These are phyloP conservation scores for Conringia planisiliqua DNA, from an alignment of 345 rosid species.

Conservation along the genomic window DNA sequence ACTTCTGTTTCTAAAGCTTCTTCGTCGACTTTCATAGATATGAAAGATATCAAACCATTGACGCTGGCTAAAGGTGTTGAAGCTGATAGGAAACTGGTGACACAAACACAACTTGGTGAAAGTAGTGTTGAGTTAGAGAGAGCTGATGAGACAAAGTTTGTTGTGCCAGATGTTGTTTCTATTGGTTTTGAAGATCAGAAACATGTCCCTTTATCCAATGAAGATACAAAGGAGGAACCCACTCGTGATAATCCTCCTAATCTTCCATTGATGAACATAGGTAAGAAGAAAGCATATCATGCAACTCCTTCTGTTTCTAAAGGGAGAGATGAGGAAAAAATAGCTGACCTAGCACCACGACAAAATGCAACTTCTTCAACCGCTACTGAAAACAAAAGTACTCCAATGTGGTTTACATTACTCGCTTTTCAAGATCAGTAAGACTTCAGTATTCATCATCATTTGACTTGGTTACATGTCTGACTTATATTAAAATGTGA, in stretches of 20 bases:
- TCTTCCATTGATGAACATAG: neutral
- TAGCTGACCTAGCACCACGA: neutral
- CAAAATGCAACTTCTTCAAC: neutral
- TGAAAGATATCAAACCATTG: neutral
- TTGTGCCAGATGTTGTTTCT: neutral
- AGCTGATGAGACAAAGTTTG: neutral
- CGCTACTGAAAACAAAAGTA: neutral
- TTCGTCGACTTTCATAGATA: neutral
- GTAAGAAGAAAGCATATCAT: neutral
- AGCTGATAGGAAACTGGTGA: neutral
- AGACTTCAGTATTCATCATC: no score
- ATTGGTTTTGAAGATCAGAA: neutral
- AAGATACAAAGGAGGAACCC: neutral
- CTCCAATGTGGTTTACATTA: conserved; percentile 1
- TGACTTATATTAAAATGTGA: neutral
- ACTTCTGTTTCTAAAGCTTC: neutral
- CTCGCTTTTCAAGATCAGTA: neutral
- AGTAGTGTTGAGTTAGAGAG: neutral
- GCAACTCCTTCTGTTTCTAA: neutral
- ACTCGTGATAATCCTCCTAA: neutral
- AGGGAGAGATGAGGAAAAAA: neutral
- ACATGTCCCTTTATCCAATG: neutral
- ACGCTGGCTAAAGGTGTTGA: neutral
- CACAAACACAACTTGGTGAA: neutral
- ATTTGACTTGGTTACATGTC: neutral